Evolutionary conservation across 495 filamentous ascomycete genomes (phyloP).

Genomic region (Podospora sp.): DNA sequence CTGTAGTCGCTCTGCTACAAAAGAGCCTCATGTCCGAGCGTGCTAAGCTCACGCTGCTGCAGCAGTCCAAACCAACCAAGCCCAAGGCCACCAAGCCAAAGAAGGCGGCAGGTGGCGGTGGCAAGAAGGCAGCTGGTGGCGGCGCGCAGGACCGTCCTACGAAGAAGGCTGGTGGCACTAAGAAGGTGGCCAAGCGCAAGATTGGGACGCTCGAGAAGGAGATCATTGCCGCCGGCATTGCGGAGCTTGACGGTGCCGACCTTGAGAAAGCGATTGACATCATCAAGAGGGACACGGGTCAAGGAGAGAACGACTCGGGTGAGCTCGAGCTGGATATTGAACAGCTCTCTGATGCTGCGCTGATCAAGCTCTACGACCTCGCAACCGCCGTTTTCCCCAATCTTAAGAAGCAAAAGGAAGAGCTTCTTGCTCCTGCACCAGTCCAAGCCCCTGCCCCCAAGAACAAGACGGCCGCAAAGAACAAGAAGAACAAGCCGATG

Average conservation of each 20-base stretch:
- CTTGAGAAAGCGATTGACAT: slow-evolving; percentile 82
- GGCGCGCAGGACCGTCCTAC: slow-evolving; percentile 27
- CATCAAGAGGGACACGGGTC: slow-evolving; percentile 83
- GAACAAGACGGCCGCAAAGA: slow-evolving; percentile 58
- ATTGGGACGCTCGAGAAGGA: slow-evolving; percentile 79
- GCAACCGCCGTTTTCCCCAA: slow-evolving; percentile 68
- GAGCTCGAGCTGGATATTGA: slow-evolving; percentile 94
- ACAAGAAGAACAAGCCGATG: slow-evolving; percentile 99
- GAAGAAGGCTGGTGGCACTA: slow-evolving; percentile 49
- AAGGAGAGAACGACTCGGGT: slow-evolving; percentile 76
- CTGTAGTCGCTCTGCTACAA: slow-evolving; percentile 50
- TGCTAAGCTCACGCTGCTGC: slow-evolving; percentile 42
- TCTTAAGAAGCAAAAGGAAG: slow-evolving; percentile 45
- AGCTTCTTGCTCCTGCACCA: slow-evolving; percentile 28
- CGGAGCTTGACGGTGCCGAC: slow-evolving; percentile 68
- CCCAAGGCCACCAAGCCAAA: slow-evolving; percentile 37
- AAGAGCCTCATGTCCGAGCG: slow-evolving; percentile 53
- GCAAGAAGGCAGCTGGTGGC: slow-evolving; percentile 39
- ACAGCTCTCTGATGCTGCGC: slow-evolving; percentile 70
- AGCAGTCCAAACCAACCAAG: slow-evolving; percentile 45
- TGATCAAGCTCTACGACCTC: slow-evolving; percentile 74
- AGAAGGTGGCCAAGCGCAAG: slow-evolving; percentile 57
- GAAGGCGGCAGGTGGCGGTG: slow-evolving; percentile 34
- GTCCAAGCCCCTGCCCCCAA: slow-evolving; percentile 41
- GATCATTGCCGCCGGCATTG: slow-evolving; percentile 79